Evolutionary conservation across 129 eudicot genomes (phyloP).

Genomic region (Heracleum sosnowskyi): DNA sequence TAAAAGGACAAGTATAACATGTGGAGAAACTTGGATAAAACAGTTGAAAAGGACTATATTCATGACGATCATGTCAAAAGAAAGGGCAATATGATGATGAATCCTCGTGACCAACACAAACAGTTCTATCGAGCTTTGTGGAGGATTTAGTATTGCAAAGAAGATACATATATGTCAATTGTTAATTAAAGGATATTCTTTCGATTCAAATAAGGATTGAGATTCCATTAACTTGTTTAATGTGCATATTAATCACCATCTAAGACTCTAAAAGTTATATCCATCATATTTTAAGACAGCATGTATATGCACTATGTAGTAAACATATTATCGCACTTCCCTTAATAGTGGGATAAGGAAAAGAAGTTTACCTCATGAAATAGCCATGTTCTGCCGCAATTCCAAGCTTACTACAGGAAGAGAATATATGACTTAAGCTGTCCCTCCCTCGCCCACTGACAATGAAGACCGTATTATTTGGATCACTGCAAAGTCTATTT

Average conservation of each 20-base stretch:
- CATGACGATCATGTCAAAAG: background rate
- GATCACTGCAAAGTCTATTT: constrained; percentile 56
- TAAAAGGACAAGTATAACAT: background rate
- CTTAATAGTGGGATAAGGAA: background rate
- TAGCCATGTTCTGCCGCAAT: constrained; percentile 98
- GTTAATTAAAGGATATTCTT: background rate
- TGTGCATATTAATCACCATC: background rate
- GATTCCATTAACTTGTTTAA: background rate
- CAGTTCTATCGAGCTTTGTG: background rate
- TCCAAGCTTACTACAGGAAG: constrained; percentile 75
- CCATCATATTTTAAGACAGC: background rate
- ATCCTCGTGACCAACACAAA: background rate
- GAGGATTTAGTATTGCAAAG: background rate
- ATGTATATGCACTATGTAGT: background rate
- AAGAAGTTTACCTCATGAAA: constrained; percentile 60
- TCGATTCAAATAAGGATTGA: background rate
- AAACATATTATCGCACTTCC: background rate
- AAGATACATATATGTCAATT: background rate
- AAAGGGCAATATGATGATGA: background rate
- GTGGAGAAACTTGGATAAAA: background rate
- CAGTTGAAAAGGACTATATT: background rate
- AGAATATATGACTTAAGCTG: constrained; percentile 55
- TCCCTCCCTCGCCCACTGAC: constrained; percentile 92
- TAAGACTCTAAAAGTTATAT: background rate
- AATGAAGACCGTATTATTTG: constrained; percentile 62